Evolutionary conservation across 2,329 filamentous ascomycete species (phyloP), one percentile per base, ranked within the genome.

Genomic region (Cladosporium sp.): DNA sequence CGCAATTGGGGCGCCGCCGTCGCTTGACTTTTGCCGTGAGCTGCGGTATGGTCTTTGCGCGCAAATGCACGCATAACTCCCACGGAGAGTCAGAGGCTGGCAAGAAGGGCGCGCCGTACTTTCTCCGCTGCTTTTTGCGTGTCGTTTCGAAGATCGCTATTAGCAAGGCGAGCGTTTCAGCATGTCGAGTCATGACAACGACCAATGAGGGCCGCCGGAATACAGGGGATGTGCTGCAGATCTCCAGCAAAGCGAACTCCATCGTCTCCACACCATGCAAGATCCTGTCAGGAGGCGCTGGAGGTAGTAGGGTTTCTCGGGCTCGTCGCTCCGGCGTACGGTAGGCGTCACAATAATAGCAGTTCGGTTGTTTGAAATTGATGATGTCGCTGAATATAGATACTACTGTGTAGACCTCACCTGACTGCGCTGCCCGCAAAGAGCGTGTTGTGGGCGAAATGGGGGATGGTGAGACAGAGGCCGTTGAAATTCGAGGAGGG

Each of bases 131-230:
- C 19, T 25, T 51, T 14, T 51, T 58, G 55, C 55, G 49, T 39
- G 55, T 51, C 45, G 37, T 51, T 49, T 51, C 45, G 45, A 58
- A 51, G 45, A 51, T 58, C 55, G n/a, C 55, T 38, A 58, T 58
- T 51, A 40, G 30, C 54, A 49, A 47, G 39, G 30, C 42, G 45
- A 39, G 54, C 42, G 42, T 55, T 45, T 55, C 51, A 55, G 51
- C 20, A 34, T n/a, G 51, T 20, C 28, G 22, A 55, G 38, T 36
- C 51, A 55, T 37, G 39, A 28, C 17, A 5, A 12, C 25, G n/a
- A n/a, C 51, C 51, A 54, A 54, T 54, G 17, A 38, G 38, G 34
- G n/a, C 8, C 38, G 51, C 17, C 17, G 15, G n/a, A 43, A 28
- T 20, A 5, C 30, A 30, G 39, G 51, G 39, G 51, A 55, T 45